These are phyloP conservation scores for Talaromyces sp. DNA, from an alignment of 2,329 filamentous ascomycete species.

Conservation along the genomic window DNA sequence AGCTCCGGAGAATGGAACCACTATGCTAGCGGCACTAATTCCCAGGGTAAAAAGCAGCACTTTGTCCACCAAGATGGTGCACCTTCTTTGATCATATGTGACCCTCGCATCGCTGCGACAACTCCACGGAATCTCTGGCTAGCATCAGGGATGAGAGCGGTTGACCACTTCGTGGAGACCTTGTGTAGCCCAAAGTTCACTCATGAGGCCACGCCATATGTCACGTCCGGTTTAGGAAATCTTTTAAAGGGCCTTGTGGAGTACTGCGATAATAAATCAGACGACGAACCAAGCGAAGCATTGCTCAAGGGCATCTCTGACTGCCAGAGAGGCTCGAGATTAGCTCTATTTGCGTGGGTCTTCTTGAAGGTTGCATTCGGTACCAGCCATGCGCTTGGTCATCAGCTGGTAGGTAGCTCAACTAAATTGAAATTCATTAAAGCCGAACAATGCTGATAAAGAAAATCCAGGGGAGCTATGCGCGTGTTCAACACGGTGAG, in stretches of 20 bases:
- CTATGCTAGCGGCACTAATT: slow-evolving; percentile 5
- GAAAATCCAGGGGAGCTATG: background rate
- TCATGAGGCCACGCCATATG: background rate
- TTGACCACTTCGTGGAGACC: slow-evolving; percentile 5
- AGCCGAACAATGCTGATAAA: background rate
- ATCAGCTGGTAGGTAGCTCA: background rate
- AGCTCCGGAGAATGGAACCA: slow-evolving; percentile 1
- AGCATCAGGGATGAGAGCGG: slow-evolving; percentile 1
- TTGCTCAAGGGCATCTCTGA: slow-evolving; percentile 5
- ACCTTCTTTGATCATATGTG: background rate
- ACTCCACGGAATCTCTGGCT: slow-evolving; percentile 2
- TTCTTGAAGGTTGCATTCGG: background rate
- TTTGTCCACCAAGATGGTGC: background rate
- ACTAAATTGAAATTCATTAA: background rate
- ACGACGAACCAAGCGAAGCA: background rate
- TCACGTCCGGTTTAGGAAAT: background rate
- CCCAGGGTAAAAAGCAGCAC: slow-evolving; percentile 3
- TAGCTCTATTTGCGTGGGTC: background rate
- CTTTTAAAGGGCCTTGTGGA: slow-evolving; percentile 1
- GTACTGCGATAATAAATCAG: background rate
- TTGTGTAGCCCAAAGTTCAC: slow-evolving; percentile 1
- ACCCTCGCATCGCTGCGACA: slow-evolving; percentile 2
- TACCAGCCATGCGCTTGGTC: slow-evolving; percentile 4
- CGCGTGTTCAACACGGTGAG: slow-evolving; percentile 1
- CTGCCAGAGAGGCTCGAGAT: slow-evolving; percentile 2